Evolutionary conservation across 2,329 filamentous ascomycete genomes (phyloP).

Genomic region (Trichoderma arundinaceum): DNA sequence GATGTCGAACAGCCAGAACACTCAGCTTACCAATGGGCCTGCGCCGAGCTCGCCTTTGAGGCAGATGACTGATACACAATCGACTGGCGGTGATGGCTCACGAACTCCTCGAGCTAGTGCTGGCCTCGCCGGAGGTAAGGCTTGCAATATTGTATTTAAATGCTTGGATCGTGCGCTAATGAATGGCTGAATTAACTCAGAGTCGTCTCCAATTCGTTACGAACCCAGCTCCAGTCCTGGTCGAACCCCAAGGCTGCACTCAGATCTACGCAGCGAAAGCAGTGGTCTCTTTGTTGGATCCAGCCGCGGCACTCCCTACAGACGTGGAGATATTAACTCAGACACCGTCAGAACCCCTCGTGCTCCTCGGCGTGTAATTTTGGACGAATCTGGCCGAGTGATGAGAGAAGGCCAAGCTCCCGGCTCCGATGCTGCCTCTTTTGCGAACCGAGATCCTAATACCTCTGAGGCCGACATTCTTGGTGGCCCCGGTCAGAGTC

Average conservation of each 20-base stretch:
- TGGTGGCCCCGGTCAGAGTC: constrained; percentile 78
- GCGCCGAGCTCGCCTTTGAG: constrained; percentile 64
- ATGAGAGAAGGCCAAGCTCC: constrained; percentile 58
- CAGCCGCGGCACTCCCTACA: constrained; percentile 60
- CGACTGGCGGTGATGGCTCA: constrained; percentile 58
- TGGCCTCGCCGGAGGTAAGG: constrained; percentile 66
- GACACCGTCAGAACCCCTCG: constrained; percentile 68
- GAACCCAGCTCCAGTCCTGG: constrained; percentile 87
- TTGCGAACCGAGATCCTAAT: constrained; percentile 71
- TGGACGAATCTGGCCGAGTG: constrained; percentile 65
- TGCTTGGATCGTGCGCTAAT: background rate
- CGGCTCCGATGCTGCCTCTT: constrained; percentile 65
- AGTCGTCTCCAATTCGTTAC: constrained; percentile 91
- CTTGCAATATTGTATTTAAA: background rate
- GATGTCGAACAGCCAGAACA: constrained; percentile 63
- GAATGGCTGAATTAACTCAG: constrained; percentile 51
- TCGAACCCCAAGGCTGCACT: constrained; percentile 65
- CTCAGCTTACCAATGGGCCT: constrained; percentile 41
- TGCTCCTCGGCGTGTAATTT: constrained; percentile 59
- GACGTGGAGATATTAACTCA: constrained; percentile 86
- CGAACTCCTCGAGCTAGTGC: constrained; percentile 73
- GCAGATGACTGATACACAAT: constrained; percentile 64
- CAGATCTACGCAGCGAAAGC: constrained; percentile 79
- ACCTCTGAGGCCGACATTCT: constrained; percentile 91
- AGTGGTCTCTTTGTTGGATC: constrained; percentile 82